Evolutionary conservation across 352 stramenopile genomes (phyloP), one percentile per base, ranked within the genome.

Genomic region (Globisporangium mamillatum): DNA sequence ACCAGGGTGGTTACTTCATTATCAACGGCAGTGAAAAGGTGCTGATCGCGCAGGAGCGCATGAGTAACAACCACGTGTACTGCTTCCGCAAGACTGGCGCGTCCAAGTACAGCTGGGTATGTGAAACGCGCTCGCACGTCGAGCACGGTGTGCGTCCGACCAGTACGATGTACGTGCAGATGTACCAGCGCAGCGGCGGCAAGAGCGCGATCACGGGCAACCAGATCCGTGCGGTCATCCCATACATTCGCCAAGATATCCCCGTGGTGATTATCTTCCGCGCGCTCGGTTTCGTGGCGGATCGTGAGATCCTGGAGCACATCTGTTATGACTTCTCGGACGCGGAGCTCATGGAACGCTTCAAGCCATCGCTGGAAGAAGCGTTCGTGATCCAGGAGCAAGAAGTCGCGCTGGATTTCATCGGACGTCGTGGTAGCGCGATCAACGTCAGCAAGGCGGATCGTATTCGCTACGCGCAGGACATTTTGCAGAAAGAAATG

Each of bases 11-110:
- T 24, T 99, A 99, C 82, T 99, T 99, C 82, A 96, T 99, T 55
- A 98, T 99, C 73, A 98, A 99, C 77, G 96, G 96, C 57, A 97
- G 88, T 52, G 96, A 99, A 70, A 98, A 98, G 78, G 98, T 99
- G 64, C 93, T 99, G 54, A 99, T 99, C 73, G 98, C 98, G 0
- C 98, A 99, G 75, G 98, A 99, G 75, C 91, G 98, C 44, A 98
- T 99, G 89, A 98, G 91, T 61, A 99, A 99, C 81, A 99, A 99
- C 91, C 97, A 99, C 81, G 98, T 99, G 18, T 99, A 99, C 82
- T 98, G 97, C 44, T 99, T 99, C 80, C 85, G 97, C 67, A 99
- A 99, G 90, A 98, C 98, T 67, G 93, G 96, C 60, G 95, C 97
- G 20, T 97, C 87, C 77, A 99, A 99, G 79, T 97, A 96, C 79